A percentile compares a stretch with the other conserved stretches of the same genome.
Conservation (phyloP, 1,139 yeast genomes). For the Kodamaea arcana region DNA sequence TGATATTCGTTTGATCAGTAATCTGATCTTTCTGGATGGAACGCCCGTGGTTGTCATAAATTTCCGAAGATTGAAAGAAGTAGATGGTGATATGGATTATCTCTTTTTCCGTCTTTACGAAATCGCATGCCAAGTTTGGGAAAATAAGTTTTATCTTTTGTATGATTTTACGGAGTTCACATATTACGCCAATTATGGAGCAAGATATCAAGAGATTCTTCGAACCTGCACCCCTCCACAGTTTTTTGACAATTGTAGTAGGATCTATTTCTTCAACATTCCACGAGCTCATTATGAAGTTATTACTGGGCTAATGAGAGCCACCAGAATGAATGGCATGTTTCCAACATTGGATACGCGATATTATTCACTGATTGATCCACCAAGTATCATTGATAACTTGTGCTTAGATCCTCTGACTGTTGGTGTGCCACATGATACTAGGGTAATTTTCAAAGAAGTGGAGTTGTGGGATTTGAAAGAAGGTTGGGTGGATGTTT, state of each 20-base stretch:
- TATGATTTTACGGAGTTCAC: constrained; percentile 67
- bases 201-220: constrained; percentile 27
- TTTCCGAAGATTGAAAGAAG: constrained; percentile 36
- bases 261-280: constrained; percentile 59
- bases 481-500: constrained; percentile 43
- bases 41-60: constrained; percentile 63
- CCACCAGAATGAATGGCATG: constrained; percentile 13
- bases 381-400: constrained; percentile 43
- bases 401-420: constrained; percentile 47
- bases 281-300: constrained; percentile 40
- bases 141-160: constrained; percentile 57
- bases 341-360: constrained; percentile 22
- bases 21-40: constrained; percentile 69
- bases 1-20: constrained; percentile 52
- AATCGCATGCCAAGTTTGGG: constrained; percentile 71
- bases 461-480: constrained; percentile 48
- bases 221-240: constrained; percentile 45
- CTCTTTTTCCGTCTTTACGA: constrained; percentile 63
- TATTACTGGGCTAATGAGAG: constrained; percentile 24
- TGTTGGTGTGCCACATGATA: constrained; percentile 42
- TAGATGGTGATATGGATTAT: constrained; percentile 50
- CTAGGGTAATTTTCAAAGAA: constrained; percentile 57
- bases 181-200: constrained; percentile 28
- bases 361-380: constrained; percentile 45
- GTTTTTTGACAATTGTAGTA: constrained; percentile 50